phyloP scores from a whole-genome alignment of 1,139 yeast genomes.

The Meyerozyma guilliermondii region DNA sequence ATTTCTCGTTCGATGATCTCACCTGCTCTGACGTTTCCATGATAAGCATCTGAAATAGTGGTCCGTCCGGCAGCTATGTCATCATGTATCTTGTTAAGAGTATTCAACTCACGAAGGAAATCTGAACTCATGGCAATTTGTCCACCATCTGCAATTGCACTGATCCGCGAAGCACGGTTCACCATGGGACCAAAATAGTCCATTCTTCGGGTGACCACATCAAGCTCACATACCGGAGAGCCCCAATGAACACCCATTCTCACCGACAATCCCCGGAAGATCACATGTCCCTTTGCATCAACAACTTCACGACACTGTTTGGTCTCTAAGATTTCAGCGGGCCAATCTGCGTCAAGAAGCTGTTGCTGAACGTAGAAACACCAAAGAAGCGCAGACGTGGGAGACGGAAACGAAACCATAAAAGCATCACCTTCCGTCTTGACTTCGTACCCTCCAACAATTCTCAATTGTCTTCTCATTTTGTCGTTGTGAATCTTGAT shows the following conservation, averaged over 20 bases:
- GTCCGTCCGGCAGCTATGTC: conserved; percentile 36
- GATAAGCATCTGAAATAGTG: conserved; percentile 51
- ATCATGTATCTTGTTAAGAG: conserved; percentile 51
- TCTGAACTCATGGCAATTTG: conserved; percentile 86
- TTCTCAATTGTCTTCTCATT: conserved; percentile 89
- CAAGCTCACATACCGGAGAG: conserved; percentile 91
- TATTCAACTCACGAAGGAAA: conserved; percentile 65
- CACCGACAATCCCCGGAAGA: conserved; percentile 86
- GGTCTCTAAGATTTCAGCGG: conserved; percentile 80
- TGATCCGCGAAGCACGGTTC: conserved; percentile 87
- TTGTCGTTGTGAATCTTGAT: conserved; percentile 89
- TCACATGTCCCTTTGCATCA: conserved; percentile 57
- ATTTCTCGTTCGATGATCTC: conserved; percentile 66
- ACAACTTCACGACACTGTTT: conserved; percentile 80
- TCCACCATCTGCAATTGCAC: conserved; percentile 98
- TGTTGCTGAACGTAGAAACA: conserved; percentile 90
- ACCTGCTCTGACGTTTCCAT: conserved; percentile 56
- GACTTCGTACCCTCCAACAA: conserved; percentile 96
- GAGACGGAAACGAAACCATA: conserved; percentile 96
- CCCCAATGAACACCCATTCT: conserved; percentile 99
- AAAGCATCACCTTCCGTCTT: conserved; percentile 99
- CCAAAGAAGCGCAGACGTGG: conserved; percentile 88
- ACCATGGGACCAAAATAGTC: conserved; percentile 99
- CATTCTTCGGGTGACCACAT: conserved; percentile 93
- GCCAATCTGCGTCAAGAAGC: conserved; percentile 86